Evolutionary conservation across 208 protist genomes (phyloP).

Genomic region (Leishmania major): DNA sequence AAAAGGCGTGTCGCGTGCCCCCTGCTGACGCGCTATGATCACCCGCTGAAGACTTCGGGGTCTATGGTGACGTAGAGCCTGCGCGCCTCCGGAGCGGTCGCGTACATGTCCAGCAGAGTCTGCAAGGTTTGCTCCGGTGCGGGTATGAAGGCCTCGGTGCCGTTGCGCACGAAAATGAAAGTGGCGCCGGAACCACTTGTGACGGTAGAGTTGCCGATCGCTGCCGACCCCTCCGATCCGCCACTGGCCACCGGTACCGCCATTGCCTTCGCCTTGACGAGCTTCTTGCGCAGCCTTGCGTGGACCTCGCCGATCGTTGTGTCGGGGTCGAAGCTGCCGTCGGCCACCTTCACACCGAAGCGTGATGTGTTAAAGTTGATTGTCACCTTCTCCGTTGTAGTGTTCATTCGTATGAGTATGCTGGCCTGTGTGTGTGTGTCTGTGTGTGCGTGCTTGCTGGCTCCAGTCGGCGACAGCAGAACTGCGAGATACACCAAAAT

Average conservation of each 20-base stretch:
- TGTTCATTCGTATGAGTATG: constrained; percentile 13
- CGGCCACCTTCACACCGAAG: constrained; percentile 48
- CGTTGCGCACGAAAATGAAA: constrained; percentile 69
- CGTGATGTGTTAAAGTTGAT: constrained; percentile 55
- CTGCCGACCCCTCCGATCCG: constrained; percentile 1
- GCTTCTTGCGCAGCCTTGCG: constrained; percentile 57
- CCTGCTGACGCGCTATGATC: background rate
- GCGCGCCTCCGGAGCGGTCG: constrained; percentile 35
- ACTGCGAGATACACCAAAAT: background rate
- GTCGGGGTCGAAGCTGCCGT: constrained; percentile 52
- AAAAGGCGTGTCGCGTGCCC: constrained; percentile 4
- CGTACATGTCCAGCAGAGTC: constrained; percentile 56
- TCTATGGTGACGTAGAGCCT: constrained; percentile 62
- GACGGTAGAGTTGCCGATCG: constrained; percentile 7
- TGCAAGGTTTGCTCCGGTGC: constrained; percentile 68
- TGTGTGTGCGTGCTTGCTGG: background rate
- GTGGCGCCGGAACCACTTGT: constrained; percentile 22
- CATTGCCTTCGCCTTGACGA: constrained; percentile 35
- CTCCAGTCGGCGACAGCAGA: background rate
- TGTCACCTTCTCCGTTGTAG: constrained; percentile 47
- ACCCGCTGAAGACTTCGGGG: constrained; percentile 68
- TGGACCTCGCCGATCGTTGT: constrained; percentile 75
- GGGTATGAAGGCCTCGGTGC: constrained; percentile 71
- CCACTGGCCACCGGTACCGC: background rate
- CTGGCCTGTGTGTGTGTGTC: background rate